Conservation (phyloP, 352 stramenopile species). For the Phytophthora pluvialis region DNA sequence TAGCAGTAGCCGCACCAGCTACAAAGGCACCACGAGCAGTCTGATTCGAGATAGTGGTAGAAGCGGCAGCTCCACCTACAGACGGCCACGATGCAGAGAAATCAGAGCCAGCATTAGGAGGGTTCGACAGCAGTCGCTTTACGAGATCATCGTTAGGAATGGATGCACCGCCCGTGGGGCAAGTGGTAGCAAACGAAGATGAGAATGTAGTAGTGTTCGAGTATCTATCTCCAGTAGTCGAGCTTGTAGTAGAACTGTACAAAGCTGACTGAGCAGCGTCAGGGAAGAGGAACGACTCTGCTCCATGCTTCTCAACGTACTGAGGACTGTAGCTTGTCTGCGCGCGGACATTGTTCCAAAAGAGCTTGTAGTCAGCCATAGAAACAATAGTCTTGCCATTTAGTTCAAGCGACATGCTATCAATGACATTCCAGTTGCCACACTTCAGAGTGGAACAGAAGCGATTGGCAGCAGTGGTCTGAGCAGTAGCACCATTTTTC, state of each 20-base stretch:
- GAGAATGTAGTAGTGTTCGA: slow-evolving; percentile 21
- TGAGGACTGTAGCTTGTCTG: slow-evolving; percentile 23
- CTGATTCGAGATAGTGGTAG: slow-evolving; percentile 15
- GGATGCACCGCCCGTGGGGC: not conserved
- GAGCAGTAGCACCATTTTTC: too few species aligned
- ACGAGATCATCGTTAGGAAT: too few species aligned
- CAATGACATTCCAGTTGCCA: too few species aligned
- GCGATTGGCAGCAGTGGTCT: too few species aligned
- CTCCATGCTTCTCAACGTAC: slow-evolving; percentile 38
- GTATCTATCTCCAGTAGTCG: slow-evolving; percentile 26
- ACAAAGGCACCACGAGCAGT: slow-evolving; percentile 11
- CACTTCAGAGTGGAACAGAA: too few species aligned
- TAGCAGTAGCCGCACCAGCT: slow-evolving; percentile 17
- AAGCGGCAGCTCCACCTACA: not conserved
- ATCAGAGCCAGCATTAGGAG: too few species aligned
- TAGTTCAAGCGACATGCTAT: too few species aligned
- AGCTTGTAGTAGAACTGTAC: too few species aligned
- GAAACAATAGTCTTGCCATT: too few species aligned
- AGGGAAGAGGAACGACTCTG: slow-evolving; percentile 37
- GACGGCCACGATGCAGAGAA: too few species aligned
- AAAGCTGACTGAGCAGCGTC: slow-evolving; percentile 19
- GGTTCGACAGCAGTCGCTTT: too few species aligned
- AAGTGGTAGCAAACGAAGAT: not conserved
- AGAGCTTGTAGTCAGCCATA: too few species aligned
- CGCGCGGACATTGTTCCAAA: slow-evolving; percentile 13